Evolutionary conservation across 2,329 filamentous ascomycete species (phyloP).

Genomic region (Claviceps cyperi): DNA sequence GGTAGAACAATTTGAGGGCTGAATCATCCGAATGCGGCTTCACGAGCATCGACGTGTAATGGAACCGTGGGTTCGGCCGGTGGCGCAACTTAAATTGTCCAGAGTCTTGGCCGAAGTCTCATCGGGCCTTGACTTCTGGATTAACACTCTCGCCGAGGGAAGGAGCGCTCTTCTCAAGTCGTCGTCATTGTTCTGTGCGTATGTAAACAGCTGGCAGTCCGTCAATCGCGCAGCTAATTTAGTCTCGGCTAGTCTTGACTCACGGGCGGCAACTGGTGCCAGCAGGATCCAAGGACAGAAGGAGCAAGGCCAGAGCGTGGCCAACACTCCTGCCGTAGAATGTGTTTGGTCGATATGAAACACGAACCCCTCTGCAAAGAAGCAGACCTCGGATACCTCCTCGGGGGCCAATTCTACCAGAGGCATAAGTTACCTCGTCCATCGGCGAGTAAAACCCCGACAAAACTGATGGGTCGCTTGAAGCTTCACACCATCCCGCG

Average conservation of each 20-base stretch:
- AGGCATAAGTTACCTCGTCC: too few relatives aligned
- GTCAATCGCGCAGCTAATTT: too few relatives aligned
- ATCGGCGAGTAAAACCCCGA: too few relatives aligned
- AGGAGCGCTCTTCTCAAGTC: background rate
- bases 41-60: constrained; percentile 2
- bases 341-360: background rate
- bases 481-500: too few relatives aligned
- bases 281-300: background rate
- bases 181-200: background rate
- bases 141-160: background rate
- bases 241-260: background rate
- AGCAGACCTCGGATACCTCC: too few relatives aligned
- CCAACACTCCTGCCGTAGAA: background rate
- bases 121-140: background rate
- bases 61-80: background rate
- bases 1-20: background rate
- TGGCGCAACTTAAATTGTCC: background rate
- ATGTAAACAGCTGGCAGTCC: background rate
- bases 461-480: too few relatives aligned
- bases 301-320: background rate
- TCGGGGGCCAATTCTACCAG: too few relatives aligned
- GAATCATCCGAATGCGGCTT: background rate
- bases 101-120: background rate
- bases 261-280: background rate
- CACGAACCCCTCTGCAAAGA: background rate